Base-by-base conservation (phyloP, 2,329 filamentous ascomycete genomes). In the Venturiaceae sp. region DNA sequence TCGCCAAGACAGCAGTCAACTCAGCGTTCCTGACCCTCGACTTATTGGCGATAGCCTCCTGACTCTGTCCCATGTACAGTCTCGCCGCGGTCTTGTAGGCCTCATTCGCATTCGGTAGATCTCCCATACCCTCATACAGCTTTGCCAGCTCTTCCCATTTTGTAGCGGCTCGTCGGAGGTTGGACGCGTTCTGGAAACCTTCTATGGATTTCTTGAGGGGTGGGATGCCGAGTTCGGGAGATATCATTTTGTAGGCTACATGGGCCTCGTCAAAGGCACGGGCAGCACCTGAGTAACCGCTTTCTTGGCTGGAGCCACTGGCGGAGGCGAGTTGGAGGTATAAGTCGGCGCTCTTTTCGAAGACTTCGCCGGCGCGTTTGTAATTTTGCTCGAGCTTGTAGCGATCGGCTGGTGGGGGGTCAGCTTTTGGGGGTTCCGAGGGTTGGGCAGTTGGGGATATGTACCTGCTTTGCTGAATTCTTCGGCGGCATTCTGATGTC, bases 141-240 rank as follows among this genome's bases (percentile, higher is more conserved):
- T 96, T 91, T 19, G 85, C 94, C 61, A 96, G 77, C 63, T 88
- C 87, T 74, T 97, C 90, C 77, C 96, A 90, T 72, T 96, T 87
- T 26, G 88, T 88, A 11, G 94, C 94, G 14, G 94, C 92, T 59
- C 92, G 83, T 64, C 92, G 83, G 75, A 96, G 92, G 74, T 96
- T 96, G 62, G 92, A 92, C 74, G 91, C 92, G 65, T 83, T 76
- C 65, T 90, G 92, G 74, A 95, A 97, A 71, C 94, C 88, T 60
- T 84, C 79, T 69, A 97, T 90, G 41, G 91, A 88, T 63, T 85
- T 77, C 63, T 90, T 83, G 58, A 96, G 77, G 68, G 89, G 91
- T 62, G 89, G 80, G 46, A 87, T 89, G 16, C 92, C 92, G 67
- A 92, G 87, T 69, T 90, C 80, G 21, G 91, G 91, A 66, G 89